phyloP scores from a whole-genome alignment of 106 monocot species.

The Allium cepa region DNA sequence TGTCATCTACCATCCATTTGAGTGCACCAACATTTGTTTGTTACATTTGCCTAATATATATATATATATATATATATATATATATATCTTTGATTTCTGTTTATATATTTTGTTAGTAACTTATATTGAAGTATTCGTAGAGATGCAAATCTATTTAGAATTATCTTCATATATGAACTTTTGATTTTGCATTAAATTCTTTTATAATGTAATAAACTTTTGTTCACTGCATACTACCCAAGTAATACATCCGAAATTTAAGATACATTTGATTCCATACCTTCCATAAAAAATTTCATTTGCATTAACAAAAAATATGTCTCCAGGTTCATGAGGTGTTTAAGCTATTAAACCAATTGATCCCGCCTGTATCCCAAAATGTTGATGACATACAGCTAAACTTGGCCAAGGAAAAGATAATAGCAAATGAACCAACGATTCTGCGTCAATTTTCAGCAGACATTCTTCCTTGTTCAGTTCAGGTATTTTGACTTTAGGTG shows the following conservation, averaged over 20 bases:
- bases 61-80: too few species aligned
- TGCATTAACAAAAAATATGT: too few species aligned
- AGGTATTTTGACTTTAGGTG: slow-evolving; percentile 28
- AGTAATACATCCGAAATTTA: slow-evolving; percentile 26
- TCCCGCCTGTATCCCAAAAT: slow-evolving; percentile 39
- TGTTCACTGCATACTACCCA: slow-evolving; percentile 26
- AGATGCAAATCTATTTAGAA: too few species aligned
- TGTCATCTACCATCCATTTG: too few species aligned
- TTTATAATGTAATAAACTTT: neutral
- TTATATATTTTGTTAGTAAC: too few species aligned
- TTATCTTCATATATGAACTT: too few species aligned
- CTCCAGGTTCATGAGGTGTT: slow-evolving; percentile 63
- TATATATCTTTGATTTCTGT: too few species aligned
- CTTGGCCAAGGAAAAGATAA: slow-evolving; percentile 58
- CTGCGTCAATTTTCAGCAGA: slow-evolving; percentile 56
- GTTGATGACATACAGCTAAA: slow-evolving; percentile 26
- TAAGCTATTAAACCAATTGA: slow-evolving; percentile 58
- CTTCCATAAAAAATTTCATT: neutral
- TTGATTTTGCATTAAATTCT: too few species aligned
- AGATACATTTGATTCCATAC: neutral
- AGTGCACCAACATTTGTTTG: too few species aligned
- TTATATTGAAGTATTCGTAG: too few species aligned
- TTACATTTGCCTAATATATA: too few species aligned
- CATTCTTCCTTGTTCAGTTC: slow-evolving; percentile 55
- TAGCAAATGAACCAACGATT: slow-evolving; percentile 36